A percentile compares a stretch with the other conserved stretches of the same genome.
Evolutionary conservation across 768 basidiomycete species (phyloP).

Genomic region (Fomitopsis pulvina): DNA sequence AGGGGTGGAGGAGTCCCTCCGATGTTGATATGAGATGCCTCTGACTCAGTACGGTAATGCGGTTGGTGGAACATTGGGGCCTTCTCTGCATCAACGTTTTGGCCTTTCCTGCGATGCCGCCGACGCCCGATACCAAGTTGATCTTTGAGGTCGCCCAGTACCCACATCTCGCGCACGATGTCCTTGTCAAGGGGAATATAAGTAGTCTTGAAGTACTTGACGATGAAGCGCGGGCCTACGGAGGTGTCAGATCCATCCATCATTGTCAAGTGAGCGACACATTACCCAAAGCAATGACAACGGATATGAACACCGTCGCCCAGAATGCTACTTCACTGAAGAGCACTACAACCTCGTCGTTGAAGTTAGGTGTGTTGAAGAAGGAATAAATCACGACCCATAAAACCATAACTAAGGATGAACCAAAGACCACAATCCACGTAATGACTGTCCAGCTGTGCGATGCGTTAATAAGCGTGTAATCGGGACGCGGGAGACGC

Average conservation of each 20-base stretch:
- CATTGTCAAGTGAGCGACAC: background rate
- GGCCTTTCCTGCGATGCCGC: constrained; percentile 44
- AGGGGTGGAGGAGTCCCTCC: constrained; percentile 1
- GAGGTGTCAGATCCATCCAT: background rate
- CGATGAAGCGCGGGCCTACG: constrained; percentile 74
- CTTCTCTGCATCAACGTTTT: constrained; percentile 42
- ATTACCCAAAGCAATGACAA: constrained; percentile 65
- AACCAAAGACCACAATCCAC: constrained; percentile 76
- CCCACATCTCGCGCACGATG: constrained; percentile 91
- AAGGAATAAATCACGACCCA: constrained; percentile 89
- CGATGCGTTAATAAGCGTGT: background rate
- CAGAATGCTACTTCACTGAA: constrained; percentile 82
- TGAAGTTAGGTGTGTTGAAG: constrained; percentile 66
- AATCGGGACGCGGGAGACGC: constrained; percentile 27
- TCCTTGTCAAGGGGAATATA: constrained; percentile 85
- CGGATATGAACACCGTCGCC: constrained; percentile 66
- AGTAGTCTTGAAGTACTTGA: constrained; percentile 62
- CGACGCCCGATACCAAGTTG: constrained; percentile 60
- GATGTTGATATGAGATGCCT: constrained; percentile 33
- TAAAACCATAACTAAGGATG: constrained; percentile 72
- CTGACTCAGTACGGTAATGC: constrained; percentile 61
- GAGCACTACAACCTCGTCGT: constrained; percentile 63
- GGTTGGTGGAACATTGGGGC: constrained; percentile 67
- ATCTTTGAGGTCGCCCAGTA: constrained; percentile 76
- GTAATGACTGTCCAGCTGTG: constrained; percentile 77